phyloP scores from a whole-genome alignment of 2,329 filamentous ascomycete genomes.

The Dryadomyces sulphureus region DNA sequence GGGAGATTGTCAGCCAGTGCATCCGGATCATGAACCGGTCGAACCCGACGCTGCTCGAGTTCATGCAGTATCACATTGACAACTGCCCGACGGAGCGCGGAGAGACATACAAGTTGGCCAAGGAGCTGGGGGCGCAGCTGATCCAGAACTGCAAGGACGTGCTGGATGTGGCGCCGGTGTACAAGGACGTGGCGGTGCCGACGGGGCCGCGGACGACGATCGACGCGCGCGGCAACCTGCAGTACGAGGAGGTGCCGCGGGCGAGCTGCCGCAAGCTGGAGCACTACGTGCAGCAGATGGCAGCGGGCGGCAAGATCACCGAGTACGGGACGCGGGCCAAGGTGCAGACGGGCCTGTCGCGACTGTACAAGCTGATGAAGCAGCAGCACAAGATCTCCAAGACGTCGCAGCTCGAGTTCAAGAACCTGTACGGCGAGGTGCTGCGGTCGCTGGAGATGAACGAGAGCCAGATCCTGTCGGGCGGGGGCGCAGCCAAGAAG shows the following conservation, averaged over 20 bases:
- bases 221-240: conserved; percentile 80
- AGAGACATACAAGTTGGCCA: conserved; percentile 95
- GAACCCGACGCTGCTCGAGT: conserved; percentile 87
- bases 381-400: conserved; percentile 97
- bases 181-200: conserved; percentile 88
- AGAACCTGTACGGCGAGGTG: conserved; percentile 85
- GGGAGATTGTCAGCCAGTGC: conserved; percentile 96
- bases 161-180: conserved; percentile 66
- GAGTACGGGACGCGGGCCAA: conserved; percentile 98
- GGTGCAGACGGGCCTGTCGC: conserved; percentile 87
- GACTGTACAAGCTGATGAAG: conserved; percentile 96
- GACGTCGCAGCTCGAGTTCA: conserved; percentile 91
- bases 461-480: conserved; percentile 85
- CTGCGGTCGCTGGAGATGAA: conserved; percentile 94
- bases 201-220: conserved; percentile 89
- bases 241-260: conserved; percentile 77
- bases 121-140: conserved; percentile 81
- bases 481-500: conserved; percentile 33
- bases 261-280: conserved; percentile 90
- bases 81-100: conserved; percentile 94
- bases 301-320: conserved; percentile 92
- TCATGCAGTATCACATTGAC: conserved; percentile 99
- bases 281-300: conserved; percentile 98
- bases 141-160: conserved; percentile 98
- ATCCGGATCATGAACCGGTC: conserved; percentile 99